These are phyloP conservation scores for Neoascochyta sp. DNA, from an alignment of 2,329 filamentous ascomycete species.

Conservation along the genomic window DNA sequence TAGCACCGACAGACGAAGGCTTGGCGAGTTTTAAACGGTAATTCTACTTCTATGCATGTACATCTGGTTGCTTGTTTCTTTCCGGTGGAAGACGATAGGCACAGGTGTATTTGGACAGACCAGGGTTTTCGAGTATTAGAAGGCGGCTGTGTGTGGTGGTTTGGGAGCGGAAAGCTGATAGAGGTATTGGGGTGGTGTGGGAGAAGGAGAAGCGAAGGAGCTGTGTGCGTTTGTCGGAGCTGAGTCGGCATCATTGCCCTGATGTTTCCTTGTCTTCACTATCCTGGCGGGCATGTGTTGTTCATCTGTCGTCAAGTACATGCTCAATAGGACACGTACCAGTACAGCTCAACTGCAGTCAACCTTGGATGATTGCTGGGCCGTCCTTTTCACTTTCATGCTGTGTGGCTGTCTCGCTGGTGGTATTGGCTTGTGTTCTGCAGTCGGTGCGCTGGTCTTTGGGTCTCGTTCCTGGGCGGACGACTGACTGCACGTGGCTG, in stretches of 20 bases:
- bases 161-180: constrained; percentile 23
- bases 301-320: too few relatives aligned
- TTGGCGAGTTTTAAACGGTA: constrained; percentile 33
- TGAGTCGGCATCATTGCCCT: constrained; percentile 20
- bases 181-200: constrained; percentile 9
- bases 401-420: too few relatives aligned
- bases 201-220: constrained; percentile 8
- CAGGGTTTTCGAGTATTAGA: constrained; percentile 22
- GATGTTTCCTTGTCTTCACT: too few relatives aligned
- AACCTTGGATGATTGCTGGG: too few relatives aligned
- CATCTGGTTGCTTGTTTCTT: constrained; percentile 6
- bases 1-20: constrained; percentile 36
- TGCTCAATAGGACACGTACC: too few relatives aligned
- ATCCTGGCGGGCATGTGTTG: too few relatives aligned
- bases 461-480: too few relatives aligned
- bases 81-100: constrained; percentile 5
- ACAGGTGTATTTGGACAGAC: constrained; percentile 25
- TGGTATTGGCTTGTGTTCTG: too few relatives aligned
- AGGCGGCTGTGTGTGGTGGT: constrained; percentile 32
- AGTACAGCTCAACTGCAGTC: too few relatives aligned
- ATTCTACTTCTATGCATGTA: constrained; percentile 15
- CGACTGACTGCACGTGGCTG: too few relatives aligned
- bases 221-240: constrained; percentile 28
- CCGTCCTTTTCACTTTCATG: too few relatives aligned
- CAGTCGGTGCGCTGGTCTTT: too few relatives aligned